Percentiles rank a stretch among this genome's conserved stretches.
Conservation (phyloP, 2,329 filamentous ascomycete genomes). For the Nigrospora oryzae region DNA sequence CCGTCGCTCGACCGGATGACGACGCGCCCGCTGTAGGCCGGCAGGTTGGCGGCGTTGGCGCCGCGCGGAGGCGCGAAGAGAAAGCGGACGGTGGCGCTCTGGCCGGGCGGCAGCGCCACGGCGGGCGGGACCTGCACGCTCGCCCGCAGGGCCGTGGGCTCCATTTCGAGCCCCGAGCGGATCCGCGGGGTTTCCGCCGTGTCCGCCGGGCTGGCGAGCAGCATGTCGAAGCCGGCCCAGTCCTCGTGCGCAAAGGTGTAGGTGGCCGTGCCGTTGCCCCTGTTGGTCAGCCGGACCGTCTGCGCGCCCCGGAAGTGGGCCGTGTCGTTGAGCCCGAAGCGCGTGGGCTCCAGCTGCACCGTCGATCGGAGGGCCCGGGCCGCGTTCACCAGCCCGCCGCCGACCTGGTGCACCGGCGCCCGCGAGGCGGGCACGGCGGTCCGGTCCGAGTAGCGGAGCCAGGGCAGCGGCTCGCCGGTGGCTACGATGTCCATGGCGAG, state of each 20-base stretch:
- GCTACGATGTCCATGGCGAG: conserved; percentile 19
- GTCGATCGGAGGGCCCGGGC: conserved; percentile 25
- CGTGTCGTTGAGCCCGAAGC: conserved; percentile 33
- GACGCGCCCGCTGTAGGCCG: too few species aligned
- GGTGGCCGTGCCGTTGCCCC: conserved; percentile 17
- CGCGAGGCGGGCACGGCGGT: not conserved
- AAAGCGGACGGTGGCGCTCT: too few species aligned
- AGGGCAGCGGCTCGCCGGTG: conserved; percentile 14
- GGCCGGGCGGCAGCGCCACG: too few species aligned
- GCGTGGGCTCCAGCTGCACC: conserved; percentile 25
- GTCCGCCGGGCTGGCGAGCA: too few species aligned
- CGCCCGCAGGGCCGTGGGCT: too few species aligned
- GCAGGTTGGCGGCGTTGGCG: too few species aligned
- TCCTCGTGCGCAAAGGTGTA: conserved; percentile 19
- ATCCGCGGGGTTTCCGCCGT: too few species aligned
- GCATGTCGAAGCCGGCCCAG: conserved; percentile 23
- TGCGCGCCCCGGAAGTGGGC: conserved; percentile 19
- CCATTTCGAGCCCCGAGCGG: too few species aligned
- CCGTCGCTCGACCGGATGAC: too few species aligned
- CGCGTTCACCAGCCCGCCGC: conserved; percentile 29
- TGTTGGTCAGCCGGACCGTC: conserved; percentile 22
- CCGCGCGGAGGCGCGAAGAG: too few species aligned
- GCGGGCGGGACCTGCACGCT: too few species aligned
- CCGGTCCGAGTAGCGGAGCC: conserved; percentile 8
- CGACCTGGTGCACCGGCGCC: conserved; percentile 8